Evolutionary conservation across 305 asterid species (phyloP).

Genomic region (Salvia sclarea): DNA sequence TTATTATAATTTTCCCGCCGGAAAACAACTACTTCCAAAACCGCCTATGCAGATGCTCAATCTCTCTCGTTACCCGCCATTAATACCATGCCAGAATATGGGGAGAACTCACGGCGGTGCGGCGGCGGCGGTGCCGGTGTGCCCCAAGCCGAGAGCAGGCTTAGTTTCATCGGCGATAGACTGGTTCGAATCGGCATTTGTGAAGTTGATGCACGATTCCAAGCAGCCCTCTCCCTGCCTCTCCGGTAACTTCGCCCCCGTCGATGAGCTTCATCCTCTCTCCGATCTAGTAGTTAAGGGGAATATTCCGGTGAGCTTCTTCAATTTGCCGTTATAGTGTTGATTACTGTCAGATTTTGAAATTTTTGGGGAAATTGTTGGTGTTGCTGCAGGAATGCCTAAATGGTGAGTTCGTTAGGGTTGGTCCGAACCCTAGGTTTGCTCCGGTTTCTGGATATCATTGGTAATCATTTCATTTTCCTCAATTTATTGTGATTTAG

Average conservation of each 20-base stretch:
- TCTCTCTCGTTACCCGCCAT: not conserved
- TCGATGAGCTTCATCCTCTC: slow-evolving; percentile 70
- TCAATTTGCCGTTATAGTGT: not conserved
- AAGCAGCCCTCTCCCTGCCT: slow-evolving; percentile 57
- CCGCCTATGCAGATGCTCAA: not conserved
- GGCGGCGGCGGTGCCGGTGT: slow-evolving; percentile 58
- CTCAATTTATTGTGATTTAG: not conserved
- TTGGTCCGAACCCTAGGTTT: slow-evolving; percentile 89
- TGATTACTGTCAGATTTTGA: not conserved
- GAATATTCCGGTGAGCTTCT: slow-evolving; percentile 59
- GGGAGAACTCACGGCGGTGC: slow-evolving; percentile 39
- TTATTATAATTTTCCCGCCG: slow-evolving; percentile 2
- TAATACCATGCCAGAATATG: slow-evolving; percentile 26
- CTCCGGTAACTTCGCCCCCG: slow-evolving; percentile 71
- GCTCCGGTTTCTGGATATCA: slow-evolving; percentile 95
- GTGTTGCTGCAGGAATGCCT: slow-evolving; percentile 74
- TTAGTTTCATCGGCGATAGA: slow-evolving; percentile 60
- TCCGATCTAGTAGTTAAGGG: slow-evolving; percentile 61
- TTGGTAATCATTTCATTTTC: slow-evolving; percentile 47
- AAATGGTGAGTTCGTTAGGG: slow-evolving; percentile 92
- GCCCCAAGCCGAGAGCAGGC: slow-evolving; percentile 64
- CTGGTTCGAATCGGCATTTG: slow-evolving; percentile 65
- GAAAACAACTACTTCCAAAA: not conserved
- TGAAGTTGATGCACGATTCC: slow-evolving; percentile 61
- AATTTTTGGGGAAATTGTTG: not conserved